These are phyloP conservation scores for Penicillium maclennaniae DNA, from an alignment of 495 filamentous ascomycete species.

Conservation along the genomic window DNA sequence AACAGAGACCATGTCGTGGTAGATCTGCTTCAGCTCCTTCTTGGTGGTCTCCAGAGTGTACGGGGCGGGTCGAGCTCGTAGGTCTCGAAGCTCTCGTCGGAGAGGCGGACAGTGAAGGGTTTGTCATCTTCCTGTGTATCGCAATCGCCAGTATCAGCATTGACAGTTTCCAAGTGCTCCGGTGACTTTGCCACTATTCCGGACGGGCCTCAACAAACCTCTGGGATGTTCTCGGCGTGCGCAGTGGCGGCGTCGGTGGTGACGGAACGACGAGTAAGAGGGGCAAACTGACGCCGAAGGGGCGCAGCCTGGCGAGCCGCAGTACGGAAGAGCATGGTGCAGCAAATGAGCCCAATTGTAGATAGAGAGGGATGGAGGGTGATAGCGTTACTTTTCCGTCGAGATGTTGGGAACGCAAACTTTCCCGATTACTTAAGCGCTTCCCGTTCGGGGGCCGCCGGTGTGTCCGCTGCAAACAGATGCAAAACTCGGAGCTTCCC, in stretches of 20 bases:
- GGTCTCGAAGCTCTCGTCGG: conserved; percentile 97
- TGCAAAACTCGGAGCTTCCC: conserved; percentile 23
- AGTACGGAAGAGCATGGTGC: conserved; percentile 45
- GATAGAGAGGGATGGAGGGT: conserved; percentile 21
- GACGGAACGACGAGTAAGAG: conserved; percentile 66
- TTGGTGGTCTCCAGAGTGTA: conserved; percentile 93
- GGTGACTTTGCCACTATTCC: conserved; percentile 34
- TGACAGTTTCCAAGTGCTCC: conserved; percentile 1
- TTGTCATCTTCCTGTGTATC: conserved; percentile 80
- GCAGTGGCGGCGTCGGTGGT: conserved; percentile 92
- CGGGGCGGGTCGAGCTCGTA: conserved; percentile 96
- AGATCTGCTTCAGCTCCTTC: conserved; percentile 97
- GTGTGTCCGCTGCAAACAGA: conserved; percentile 36
- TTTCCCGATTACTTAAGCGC: conserved; percentile 38
- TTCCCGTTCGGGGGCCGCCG: conserved; percentile 34
- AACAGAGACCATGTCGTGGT: conserved; percentile 92
- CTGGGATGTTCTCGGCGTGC: conserved; percentile 73
- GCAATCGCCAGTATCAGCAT: conserved; percentile 26
- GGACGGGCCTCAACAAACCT: conserved; percentile 59
- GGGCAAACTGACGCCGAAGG: conserved; percentile 50
- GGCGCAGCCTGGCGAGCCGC: conserved; percentile 48
- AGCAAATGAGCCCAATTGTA: conserved; percentile 28
- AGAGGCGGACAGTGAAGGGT: conserved; percentile 86
- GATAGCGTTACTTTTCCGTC: conserved; percentile 26
- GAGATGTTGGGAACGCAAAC: conserved; percentile 44